Base-by-base conservation (phyloP, 306 rosid species). In the Quercus robur region DNA sequence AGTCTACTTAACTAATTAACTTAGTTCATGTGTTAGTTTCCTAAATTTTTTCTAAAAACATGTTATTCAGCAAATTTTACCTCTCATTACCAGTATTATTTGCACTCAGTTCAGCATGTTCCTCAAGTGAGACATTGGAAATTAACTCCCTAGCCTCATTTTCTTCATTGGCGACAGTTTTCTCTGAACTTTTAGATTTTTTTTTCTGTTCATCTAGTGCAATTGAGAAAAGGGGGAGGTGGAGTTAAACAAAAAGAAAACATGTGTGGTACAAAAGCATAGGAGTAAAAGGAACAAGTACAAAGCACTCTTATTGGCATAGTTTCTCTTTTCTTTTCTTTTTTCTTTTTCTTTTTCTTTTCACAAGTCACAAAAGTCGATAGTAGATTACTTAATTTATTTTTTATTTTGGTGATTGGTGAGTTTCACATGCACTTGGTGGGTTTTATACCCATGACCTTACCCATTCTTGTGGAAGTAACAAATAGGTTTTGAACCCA, bases 121-220 rank as follows among this genome's bases (percentile, higher is more conserved):
- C 98, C 79, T 89, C 90, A 19, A 90, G 82, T 28, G 93, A 82
- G 38, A 97, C 83, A 64, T 88, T 79, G 18, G 97, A 69, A 86
- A 90, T 77, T 86, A 35, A 72, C 38, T 89, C 82, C 17, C 92
- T 88, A 72, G 70, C 93, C 86, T 88, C 86, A 51, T 77, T 84
- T 56, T 80, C 97, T 63, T 74, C 83, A 56, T 84, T 77, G 8
- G 83, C 58, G 2, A 76, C 49, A 18, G 59, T 35, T 70, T 84
- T 74, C 9, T 14, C 79, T 25, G 82, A 81, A 82, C 84, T 80
- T 49, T 85, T 84, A 18, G 90, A 14, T 61, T 86, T 91, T 1
- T 91, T 1, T 73, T 89, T 83, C 84, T 91, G 83, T 91, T 85
- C 98, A 95, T 86, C 94, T 93, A 87, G 79, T 38, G 31, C 79